Percentiles rank a stretch among this genome's conserved stretches.
phyloP scores from a whole-genome alignment of 2,329 filamentous ascomycete genomes.

The Botrytis byssoidea region DNA sequence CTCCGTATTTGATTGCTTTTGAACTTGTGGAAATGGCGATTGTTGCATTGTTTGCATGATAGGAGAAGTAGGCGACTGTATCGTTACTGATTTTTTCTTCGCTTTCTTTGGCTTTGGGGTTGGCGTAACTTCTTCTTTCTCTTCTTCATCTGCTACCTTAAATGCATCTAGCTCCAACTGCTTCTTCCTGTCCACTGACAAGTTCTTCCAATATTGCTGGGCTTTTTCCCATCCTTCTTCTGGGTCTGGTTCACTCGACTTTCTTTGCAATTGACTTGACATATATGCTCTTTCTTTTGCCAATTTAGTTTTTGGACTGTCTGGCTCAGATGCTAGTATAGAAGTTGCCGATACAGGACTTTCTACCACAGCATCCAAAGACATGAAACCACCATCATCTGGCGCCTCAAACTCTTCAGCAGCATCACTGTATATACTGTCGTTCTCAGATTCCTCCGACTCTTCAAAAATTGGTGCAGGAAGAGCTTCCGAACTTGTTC shows the following conservation, averaged over 20 bases:
- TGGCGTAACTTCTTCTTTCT: slow-evolving; percentile 43
- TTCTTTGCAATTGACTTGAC: slow-evolving; percentile 27
- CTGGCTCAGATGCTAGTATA: slow-evolving; percentile 29
- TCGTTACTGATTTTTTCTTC: slow-evolving; percentile 30
- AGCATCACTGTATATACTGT: slow-evolving; percentile 72
- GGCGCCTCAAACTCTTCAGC: slow-evolving; percentile 64
- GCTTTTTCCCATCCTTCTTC: slow-evolving; percentile 58
- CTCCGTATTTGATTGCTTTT: slow-evolving; percentile 31
- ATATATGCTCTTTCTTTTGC: slow-evolving; percentile 33
- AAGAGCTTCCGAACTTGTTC: slow-evolving; percentile 44
- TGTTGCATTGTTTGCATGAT: background rate
- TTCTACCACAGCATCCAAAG: slow-evolving; percentile 69
- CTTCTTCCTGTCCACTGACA: slow-evolving; percentile 61
- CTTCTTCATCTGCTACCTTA: slow-evolving; percentile 48
- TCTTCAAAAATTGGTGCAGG: slow-evolving; percentile 33
- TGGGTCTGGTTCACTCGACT: slow-evolving; percentile 28
- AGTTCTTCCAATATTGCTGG: slow-evolving; percentile 67
- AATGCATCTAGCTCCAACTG: slow-evolving; percentile 54
- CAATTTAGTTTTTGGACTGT: slow-evolving; percentile 33
- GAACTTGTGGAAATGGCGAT: slow-evolving; percentile 4
- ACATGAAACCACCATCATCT: slow-evolving; percentile 67
- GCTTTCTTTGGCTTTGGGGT: slow-evolving; percentile 30
- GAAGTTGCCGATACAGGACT: slow-evolving; percentile 46
- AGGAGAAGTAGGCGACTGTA: background rate
- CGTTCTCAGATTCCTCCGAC: slow-evolving; percentile 48